A percentile compares a stretch with the other conserved stretches of the same genome.
Evolutionary conservation across 2,329 filamentous ascomycete species (phyloP).

Genomic region (Arthrobotrys megalospora): DNA sequence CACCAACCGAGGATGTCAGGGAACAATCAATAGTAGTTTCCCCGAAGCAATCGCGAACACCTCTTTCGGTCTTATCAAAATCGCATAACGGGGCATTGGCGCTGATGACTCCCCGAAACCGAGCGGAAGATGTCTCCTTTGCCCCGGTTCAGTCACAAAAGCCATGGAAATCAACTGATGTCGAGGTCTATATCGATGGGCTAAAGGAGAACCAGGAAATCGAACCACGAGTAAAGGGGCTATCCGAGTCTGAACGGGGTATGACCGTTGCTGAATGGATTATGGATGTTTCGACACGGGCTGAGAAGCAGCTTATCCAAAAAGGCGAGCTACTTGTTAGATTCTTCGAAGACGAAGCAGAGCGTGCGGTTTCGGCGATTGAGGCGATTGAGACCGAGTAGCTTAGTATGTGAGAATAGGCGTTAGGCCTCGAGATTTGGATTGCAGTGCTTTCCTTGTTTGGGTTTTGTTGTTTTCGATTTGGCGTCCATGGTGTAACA

Average conservation of each 20-base stretch:
- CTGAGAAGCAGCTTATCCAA: conserved; percentile 82
- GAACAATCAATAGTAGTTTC: conserved; percentile 17
- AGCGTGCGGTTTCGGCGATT: conserved; percentile 81
- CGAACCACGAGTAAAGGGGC: conserved; percentile 72
- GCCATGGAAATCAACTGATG: conserved; percentile 44
- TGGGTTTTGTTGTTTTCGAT: conserved; percentile 15
- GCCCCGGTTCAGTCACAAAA: conserved; percentile 50
- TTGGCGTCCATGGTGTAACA: neutral
- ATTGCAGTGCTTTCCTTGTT: neutral
- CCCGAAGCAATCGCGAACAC: conserved; percentile 33
- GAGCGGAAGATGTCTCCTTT: conserved; percentile 30
- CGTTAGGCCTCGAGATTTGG: neutral
- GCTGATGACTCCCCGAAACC: conserved; percentile 41
- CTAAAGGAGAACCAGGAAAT: conserved; percentile 71
- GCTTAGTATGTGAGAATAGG: neutral
- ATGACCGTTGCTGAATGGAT: conserved; percentile 98
- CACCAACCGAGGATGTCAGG: neutral
- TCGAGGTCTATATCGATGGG: conserved; percentile 42
- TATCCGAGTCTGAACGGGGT: conserved; percentile 82
- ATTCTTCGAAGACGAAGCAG: conserved; percentile 86
- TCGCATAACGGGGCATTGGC: conserved; percentile 36
- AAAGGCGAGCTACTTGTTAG: conserved; percentile 88
- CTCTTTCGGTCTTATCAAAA: conserved; percentile 38
- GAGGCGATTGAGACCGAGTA: conserved; percentile 75
- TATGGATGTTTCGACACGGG: conserved; percentile 81